A percentile compares a stretch with the other conserved stretches of the same genome.
phyloP scores from a whole-genome alignment of 225 moss, liverwort and hornwort genomes.

The Straminergon stramineum region DNA sequence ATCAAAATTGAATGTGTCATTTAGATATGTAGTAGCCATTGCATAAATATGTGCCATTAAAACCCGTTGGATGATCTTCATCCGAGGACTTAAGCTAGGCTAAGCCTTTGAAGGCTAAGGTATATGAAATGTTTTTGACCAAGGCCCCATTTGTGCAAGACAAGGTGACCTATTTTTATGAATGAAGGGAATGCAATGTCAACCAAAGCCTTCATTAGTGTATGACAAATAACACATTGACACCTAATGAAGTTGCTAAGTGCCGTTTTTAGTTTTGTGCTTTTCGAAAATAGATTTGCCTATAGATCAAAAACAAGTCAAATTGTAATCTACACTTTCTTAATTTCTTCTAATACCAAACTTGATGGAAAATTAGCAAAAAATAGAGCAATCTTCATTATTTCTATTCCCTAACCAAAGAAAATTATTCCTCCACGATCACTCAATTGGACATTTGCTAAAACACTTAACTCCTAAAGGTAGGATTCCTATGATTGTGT shows the following conservation, averaged over 20 bases:
- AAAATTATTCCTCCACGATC: background rate
- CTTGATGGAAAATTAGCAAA: background rate
- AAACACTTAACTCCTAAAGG: no score
- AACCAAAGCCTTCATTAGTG: background rate
- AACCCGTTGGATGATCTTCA: background rate
- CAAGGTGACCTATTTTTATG: no score
- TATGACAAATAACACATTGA: background rate
- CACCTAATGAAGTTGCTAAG: background rate
- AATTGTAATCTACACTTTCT: fast-evolving
- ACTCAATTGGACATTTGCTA: fast-evolving
- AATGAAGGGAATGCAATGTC: no score
- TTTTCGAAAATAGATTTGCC: fast-evolving
- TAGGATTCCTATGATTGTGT: no score
- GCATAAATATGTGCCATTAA: background rate
- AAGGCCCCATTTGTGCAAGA: no score
- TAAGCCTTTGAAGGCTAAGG: background rate
- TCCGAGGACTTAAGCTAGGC: background rate
- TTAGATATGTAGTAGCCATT: background rate
- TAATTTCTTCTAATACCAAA: background rate
- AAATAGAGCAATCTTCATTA: background rate
- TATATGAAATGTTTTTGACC: fast-evolving
- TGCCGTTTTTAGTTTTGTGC: fast-evolving
- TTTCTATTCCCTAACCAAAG: fast-evolving
- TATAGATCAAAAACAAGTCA: fast-evolving
- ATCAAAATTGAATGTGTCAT: background rate